These are phyloP conservation scores for Escallonia rubra DNA, from an alignment of 129 eudicot species.

Conservation along the genomic window DNA sequence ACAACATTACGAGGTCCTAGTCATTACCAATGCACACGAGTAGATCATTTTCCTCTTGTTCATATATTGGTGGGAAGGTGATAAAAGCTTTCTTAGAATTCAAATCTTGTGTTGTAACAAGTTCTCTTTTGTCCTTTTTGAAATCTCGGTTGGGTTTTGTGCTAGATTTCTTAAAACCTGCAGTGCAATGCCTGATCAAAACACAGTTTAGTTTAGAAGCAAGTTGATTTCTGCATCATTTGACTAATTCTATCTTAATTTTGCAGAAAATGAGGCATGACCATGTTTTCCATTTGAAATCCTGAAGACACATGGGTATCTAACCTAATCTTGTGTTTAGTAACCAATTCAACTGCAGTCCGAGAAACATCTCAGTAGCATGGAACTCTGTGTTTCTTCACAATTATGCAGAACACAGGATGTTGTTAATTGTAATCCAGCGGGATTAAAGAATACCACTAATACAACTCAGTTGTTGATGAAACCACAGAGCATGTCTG, in stretches of 20 bases:
- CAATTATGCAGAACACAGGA: slow-evolving; percentile 3
- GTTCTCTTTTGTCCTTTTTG: neutral
- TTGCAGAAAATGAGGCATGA: too few relatives aligned
- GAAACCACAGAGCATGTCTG: slow-evolving; percentile 48
- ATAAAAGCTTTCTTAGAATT: too few relatives aligned
- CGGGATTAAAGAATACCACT: slow-evolving; percentile 23
- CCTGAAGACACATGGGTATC: neutral
- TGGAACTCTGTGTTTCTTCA: slow-evolving; percentile 14
- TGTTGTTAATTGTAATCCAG: slow-evolving; percentile 22
- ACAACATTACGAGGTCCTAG: too few relatives aligned
- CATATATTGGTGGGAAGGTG: too few relatives aligned
- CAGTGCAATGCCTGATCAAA: neutral
- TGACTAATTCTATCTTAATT: too few relatives aligned
- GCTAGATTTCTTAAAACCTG: slow-evolving; percentile 30
- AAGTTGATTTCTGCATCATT: too few relatives aligned
- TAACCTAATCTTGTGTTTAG: slow-evolving; percentile 4
- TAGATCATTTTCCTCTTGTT: too few relatives aligned
- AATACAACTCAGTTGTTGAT: slow-evolving; percentile 32
- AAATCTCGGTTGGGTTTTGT: slow-evolving; percentile 19
- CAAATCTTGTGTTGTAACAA: neutral
- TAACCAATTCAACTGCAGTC: neutral
- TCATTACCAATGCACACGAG: too few relatives aligned
- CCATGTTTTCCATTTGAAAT: too few relatives aligned
- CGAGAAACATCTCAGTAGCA: slow-evolving; percentile 13
- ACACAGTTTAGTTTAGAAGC: too few relatives aligned